Evolutionary conservation across 148 eudicot species (phyloP), one percentile per base, ranked within the genome.

Genomic region (Nyssa sinensis): DNA sequence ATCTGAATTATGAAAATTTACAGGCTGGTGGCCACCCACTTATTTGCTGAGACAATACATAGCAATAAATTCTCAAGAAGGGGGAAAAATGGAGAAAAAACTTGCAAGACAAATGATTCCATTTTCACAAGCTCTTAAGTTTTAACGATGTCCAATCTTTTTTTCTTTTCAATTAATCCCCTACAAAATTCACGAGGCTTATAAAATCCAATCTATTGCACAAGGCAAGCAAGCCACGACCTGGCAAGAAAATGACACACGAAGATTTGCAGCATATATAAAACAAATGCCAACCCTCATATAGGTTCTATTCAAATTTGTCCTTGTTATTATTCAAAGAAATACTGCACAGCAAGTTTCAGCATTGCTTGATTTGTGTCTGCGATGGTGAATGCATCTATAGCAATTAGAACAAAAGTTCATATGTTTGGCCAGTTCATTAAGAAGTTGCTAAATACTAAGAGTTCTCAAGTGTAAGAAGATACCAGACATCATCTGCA

Each of bases 401-500:
- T n/a, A 59, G 4, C 49, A 7, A 34, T 7, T 16, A 59, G 19
- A 2, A 47, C 51, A 57, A 16, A 35, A 34, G 3, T 4, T 35
- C 74, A 62, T 69, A 14, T 39, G 23, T 21, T 17, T 39, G 47
- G 44, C 53, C 51, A 19, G 24, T 57, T 28, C 44, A 76, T 53
- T n/a, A 30, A 29, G 10, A 65, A 65, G 21, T 73, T 9, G 23
- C 58, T 4, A 34, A 39, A 4, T 44, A 44, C 66, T 16, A 55
- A 31, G n/a, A 32, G 21, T 41, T 32, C 60, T 51, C 33, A 75
- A 69, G 67, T 19, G 13, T 1, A 68, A 70, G 58, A 47, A 17
- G 19, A 41, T 83, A 86, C 89, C 89, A 86, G 66, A 81, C 83
- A 70, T 86, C 87, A 60, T 83, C 71, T 47, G 80, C 70, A 65